A percentile compares a stretch with the other conserved stretches of the same genome.
Evolutionary conservation across 345 rosid species (phyloP).

Genomic region (Rhizophora mangle): DNA sequence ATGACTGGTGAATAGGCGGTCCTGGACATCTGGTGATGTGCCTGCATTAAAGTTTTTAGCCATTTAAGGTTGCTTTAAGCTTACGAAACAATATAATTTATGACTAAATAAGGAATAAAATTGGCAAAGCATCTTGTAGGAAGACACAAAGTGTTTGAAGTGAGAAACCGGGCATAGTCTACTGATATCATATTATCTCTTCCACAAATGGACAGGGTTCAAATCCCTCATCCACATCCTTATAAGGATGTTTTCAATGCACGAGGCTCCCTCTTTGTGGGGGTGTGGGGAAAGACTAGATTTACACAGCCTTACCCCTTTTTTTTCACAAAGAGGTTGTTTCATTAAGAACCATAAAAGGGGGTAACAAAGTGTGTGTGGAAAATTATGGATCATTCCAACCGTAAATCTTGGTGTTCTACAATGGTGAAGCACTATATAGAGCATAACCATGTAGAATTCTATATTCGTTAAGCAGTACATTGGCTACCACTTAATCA

Average conservation of each 20-base stretch:
- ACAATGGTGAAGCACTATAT: not conserved
- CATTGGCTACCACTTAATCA: not conserved
- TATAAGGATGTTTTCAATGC: too few relatives aligned
- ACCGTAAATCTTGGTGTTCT: too few relatives aligned
- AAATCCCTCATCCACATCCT: too few relatives aligned
- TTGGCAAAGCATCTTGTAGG: not conserved
- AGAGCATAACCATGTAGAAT: not conserved
- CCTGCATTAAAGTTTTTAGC: conserved; percentile 36
- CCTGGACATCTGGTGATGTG: conserved; percentile 35
- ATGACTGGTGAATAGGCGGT: conserved; percentile 22
- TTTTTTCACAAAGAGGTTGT: too few relatives aligned
- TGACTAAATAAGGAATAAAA: not conserved
- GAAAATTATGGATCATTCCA: too few relatives aligned
- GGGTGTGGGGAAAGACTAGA: too few relatives aligned
- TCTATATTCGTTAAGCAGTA: too few relatives aligned
- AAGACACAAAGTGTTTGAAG: too few relatives aligned
- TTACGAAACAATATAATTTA: not conserved
- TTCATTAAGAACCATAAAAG: too few relatives aligned
- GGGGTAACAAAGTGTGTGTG: too few relatives aligned
- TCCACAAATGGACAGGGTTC: not conserved
- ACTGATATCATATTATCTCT: not conserved
- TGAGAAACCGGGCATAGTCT: not conserved
- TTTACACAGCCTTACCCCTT: too few relatives aligned
- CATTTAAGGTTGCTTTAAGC: not conserved
- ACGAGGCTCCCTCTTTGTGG: too few relatives aligned